Evolutionary conservation across 1,284 basidiomycete genomes (phyloP), one percentile per base, ranked within the genome.

Genomic region (Austroboletus rostrupii): DNA sequence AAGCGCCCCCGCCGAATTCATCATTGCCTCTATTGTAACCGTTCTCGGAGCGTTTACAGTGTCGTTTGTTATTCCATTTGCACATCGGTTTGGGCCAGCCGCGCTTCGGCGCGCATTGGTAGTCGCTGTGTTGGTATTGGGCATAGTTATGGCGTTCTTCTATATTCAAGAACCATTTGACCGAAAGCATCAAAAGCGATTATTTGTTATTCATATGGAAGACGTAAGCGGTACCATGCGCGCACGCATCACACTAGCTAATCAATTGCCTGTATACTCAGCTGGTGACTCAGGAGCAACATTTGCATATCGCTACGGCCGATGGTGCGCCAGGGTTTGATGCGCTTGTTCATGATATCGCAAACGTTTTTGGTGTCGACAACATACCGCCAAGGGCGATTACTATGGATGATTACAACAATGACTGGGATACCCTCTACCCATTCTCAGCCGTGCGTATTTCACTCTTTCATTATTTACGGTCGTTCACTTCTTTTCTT

Each of bases 391-490:
- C 75, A 8, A 74, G 68, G n/a, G 58, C 72, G 2, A 72, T 83
- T 10, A 64, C 73, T 5, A 84, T 89, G 81, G 72, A 85, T 56
- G 78, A 81, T 43, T 77, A 83, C 62, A 88, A 87, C 53, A 71
- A 76, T 16, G 90, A 92, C 57, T 95, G 92, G 92, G 90, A 94
- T 69, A 74, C 83, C 1, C 66, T 97, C 28, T 96, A 94, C 69
- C 92, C 94, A 2, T 89, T 93, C 66, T 90, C 88, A 5, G 71
- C 81, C 46, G 87, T 88, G 57, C 42, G 81, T 3, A 17, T 5
- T 68, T 40, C 20, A 19, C 16, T 23, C 4, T 39, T 16, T 26
- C 31, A 33, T 42, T 49, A 3, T 13, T 35, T 26, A 26, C 26
- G 5, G 49, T 44, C 19, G 28, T 38, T 61, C 23, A 46, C 23